A percentile compares a stretch with the other conserved stretches of the same genome.
phyloP scores from a whole-genome alignment of 257 asterid genomes.

The Datura wrightii region DNA sequence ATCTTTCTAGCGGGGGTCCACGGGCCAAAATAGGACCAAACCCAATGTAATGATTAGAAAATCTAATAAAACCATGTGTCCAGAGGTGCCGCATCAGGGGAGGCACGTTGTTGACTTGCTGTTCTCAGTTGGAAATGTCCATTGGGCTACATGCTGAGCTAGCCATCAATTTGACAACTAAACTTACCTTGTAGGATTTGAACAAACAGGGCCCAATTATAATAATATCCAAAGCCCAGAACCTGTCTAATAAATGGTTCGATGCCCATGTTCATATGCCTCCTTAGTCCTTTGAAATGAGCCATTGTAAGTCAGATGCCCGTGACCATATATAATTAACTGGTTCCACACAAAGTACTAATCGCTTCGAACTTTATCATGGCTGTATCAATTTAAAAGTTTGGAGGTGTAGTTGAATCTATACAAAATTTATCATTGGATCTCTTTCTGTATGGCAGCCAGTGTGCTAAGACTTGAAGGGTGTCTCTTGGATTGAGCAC shows the following conservation, averaged over 20 bases:
- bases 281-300: background rate
- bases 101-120: slow-evolving; percentile 21
- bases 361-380: background rate
- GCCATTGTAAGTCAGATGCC: background rate
- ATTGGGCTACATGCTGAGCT: slow-evolving; percentile 28
- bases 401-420: background rate
- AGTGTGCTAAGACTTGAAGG: background rate
- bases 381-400: background rate
- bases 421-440: background rate
- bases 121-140: slow-evolving; percentile 18
- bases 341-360: background rate
- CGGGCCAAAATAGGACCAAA: background rate
- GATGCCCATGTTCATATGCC: slow-evolving; percentile 17
- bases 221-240: slow-evolving; percentile 18
- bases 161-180: background rate
- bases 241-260: background rate
- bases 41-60: slow-evolving; percentile 15
- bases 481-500: background rate
- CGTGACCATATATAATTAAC: background rate
- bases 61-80: slow-evolving; percentile 16
- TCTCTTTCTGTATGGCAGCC: background rate
- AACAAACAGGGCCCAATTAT: background rate
- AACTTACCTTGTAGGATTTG: background rate
- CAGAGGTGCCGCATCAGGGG: background rate
- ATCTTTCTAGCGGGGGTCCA: background rate